A percentile compares a stretch with the other conserved stretches of the same genome.
phyloP scores from a whole-genome alignment of 2,329 filamentous ascomycete genomes.

The Bipolaris victoriae region DNA sequence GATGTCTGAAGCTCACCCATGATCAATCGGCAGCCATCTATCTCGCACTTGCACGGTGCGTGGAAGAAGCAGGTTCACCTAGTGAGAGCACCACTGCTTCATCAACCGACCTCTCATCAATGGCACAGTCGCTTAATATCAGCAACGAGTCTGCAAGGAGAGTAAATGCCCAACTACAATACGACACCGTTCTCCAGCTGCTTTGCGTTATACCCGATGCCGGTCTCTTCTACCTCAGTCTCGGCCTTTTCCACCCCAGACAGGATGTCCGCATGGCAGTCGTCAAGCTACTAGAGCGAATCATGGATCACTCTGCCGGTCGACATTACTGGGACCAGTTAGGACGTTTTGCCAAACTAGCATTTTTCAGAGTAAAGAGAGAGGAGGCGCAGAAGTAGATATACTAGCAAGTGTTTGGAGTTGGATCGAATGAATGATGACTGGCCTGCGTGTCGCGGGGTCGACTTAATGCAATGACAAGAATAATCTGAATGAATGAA shows the following conservation, averaged over 20 bases:
- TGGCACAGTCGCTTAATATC: constrained; percentile 32
- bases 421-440: neutral
- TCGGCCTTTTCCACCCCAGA: constrained; percentile 91
- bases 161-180: constrained; percentile 39
- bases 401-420: neutral
- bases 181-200: constrained; percentile 61
- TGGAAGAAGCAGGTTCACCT: constrained; percentile 57
- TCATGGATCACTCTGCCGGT: constrained; percentile 86
- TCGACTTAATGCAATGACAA: neutral
- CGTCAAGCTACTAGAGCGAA: constrained; percentile 79
- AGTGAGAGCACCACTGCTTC: constrained; percentile 24
- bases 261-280: constrained; percentile 77
- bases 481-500: constrained; percentile 3
- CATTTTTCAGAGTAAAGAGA: constrained; percentile 77
- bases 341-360: constrained; percentile 86
- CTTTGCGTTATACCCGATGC: constrained; percentile 83
- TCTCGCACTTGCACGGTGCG: constrained; percentile 74
- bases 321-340: constrained; percentile 90
- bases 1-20: constrained; percentile 78
- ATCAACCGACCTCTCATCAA: constrained; percentile 26
- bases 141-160: constrained; percentile 34
- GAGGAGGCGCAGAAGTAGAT: constrained; percentile 52
- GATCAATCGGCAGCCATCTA: constrained; percentile 84
- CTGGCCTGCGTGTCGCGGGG: neutral
- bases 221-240: constrained; percentile 86